Percentiles rank a stretch among this genome's conserved stretches.
These are phyloP conservation scores for Nemania abortiva DNA, from an alignment of 2,329 filamentous ascomycete species.

Conservation along the genomic window DNA sequence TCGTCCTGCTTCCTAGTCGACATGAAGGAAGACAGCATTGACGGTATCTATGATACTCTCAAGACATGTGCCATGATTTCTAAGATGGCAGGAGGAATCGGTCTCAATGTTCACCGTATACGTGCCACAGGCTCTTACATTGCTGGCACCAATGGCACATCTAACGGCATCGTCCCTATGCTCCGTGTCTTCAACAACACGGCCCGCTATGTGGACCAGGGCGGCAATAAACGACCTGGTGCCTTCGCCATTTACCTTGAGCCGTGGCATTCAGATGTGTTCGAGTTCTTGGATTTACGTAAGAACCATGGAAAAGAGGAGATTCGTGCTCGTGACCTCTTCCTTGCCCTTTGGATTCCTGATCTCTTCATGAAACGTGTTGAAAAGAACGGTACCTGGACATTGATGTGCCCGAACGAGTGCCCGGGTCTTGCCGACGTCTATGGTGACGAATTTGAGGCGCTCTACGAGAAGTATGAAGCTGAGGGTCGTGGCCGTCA, in stretches of 20 bases:
- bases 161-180: slow-evolving; percentile 98
- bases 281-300: slow-evolving; percentile 95
- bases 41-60: slow-evolving; percentile 98
- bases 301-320: slow-evolving; percentile 99
- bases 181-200: slow-evolving; percentile 99
- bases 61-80: slow-evolving; percentile 99
- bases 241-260: slow-evolving; percentile 99
- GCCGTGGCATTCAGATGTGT: slow-evolving; percentile 98
- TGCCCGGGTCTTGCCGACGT: slow-evolving; percentile 94
- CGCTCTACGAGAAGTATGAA: slow-evolving; percentile 94
- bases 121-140: slow-evolving; percentile 98
- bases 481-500: slow-evolving; percentile 86
- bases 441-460: slow-evolving; percentile 97
- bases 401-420: slow-evolving; percentile 97
- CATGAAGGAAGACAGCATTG: slow-evolving; percentile 99
- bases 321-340: slow-evolving; percentile 94
- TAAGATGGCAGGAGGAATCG: slow-evolving; percentile 98
- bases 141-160: slow-evolving; percentile 96
- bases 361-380: slow-evolving; percentile 99
- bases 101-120: slow-evolving; percentile 95
- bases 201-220: slow-evolving; percentile 97
- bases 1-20: slow-evolving; percentile 99
- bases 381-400: slow-evolving; percentile 96
- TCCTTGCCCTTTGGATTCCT: slow-evolving; percentile 98
- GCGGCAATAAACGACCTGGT: slow-evolving; percentile 98